Evolutionary conservation across 495 filamentous ascomycete genomes (phyloP), one percentile per base, ranked within the genome.

Genomic region (Penicillium crystallinum): DNA sequence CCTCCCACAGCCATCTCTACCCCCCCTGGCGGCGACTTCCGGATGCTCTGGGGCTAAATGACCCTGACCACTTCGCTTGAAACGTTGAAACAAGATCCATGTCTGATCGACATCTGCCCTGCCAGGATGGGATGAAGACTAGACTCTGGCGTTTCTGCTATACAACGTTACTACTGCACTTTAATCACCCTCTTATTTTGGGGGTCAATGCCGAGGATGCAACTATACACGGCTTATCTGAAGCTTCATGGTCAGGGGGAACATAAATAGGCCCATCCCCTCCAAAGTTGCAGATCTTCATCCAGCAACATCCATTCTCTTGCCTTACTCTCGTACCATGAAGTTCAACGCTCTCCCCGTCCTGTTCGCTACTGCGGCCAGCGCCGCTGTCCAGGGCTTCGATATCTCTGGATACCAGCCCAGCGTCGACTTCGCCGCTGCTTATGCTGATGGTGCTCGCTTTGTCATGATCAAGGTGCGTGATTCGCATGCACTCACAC

Each of bases 381-480:
- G 55, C 33, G 59, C 69, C 34, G 68, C 73, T 6, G 78, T 85
- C 35, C 76, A 81, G 46, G 83, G 83, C 23, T 86, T 87, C 55
- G 83, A 87, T 55, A 80, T 87, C 57, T 86, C 83, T 14, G 60
- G 77, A 56, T 84, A 82, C 47, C 82, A 85, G 58, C 52, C 67
- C 21, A 78, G 39, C 35, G 79, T 86, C 36, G 65, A 86, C 71
- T 85, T 81, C 55, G 59, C 65, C 0, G 68, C 62, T 15, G 83
- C 82, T 2, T 82, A 85, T 52, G 65, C 47, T 18, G 55, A 69
- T 15, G 83, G 83, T 18, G 79, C 81, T n/a, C 78, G 82, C 17
- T 87, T 86, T 51, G 83, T 84, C 55, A 83, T 85, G 37, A 84
- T 86, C 71, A 87, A 87, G 75, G 83, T 77, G 40, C 43, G 47